A percentile compares a stretch with the other conserved stretches of the same genome.
phyloP scores from a whole-genome alignment of 1,284 basidiomycete species.

The Cryptococcus neoformans region DNA sequence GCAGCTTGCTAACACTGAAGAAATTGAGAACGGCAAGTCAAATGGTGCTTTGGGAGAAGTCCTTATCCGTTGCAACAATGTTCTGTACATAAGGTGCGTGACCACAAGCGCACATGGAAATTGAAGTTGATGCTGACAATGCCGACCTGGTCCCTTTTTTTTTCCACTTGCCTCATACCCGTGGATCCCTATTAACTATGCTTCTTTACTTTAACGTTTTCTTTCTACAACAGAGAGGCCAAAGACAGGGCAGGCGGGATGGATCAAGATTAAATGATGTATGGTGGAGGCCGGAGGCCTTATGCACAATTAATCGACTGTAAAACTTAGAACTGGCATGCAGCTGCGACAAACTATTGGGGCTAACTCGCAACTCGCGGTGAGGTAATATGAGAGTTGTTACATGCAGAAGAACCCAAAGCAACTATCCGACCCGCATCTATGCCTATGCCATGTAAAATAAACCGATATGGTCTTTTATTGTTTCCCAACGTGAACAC shows the following conservation, averaged over 20 bases:
- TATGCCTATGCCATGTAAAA: no score
- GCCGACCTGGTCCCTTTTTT: not conserved
- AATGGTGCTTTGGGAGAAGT: slow-evolving; percentile 97
- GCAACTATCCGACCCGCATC: no score
- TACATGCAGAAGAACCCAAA: no score
- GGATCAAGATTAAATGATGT: no score
- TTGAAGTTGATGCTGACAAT: not conserved
- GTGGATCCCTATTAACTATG: not conserved
- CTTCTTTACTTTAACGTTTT: not conserved
- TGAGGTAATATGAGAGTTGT: no score
- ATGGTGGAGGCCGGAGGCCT: no score
- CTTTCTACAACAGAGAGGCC: not conserved
- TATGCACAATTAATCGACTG: no score
- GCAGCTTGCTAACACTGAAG: slow-evolving; percentile 96
- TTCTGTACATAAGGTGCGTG: slow-evolving; percentile 69
- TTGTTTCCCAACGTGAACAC: slow-evolving; percentile 29
- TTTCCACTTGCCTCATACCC: not conserved
- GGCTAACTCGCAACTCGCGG: no score
- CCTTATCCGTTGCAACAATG: slow-evolving; percentile 97
- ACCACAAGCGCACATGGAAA: not conserved
- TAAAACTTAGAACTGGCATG: no score
- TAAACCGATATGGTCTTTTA: not conserved
- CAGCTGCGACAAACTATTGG: no score
- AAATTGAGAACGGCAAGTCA: slow-evolving; percentile 94
- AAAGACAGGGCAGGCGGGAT: not conserved